phyloP scores from a whole-genome alignment of 2,329 filamentous ascomycete species.

The Rachicladosporium sp. region DNA sequence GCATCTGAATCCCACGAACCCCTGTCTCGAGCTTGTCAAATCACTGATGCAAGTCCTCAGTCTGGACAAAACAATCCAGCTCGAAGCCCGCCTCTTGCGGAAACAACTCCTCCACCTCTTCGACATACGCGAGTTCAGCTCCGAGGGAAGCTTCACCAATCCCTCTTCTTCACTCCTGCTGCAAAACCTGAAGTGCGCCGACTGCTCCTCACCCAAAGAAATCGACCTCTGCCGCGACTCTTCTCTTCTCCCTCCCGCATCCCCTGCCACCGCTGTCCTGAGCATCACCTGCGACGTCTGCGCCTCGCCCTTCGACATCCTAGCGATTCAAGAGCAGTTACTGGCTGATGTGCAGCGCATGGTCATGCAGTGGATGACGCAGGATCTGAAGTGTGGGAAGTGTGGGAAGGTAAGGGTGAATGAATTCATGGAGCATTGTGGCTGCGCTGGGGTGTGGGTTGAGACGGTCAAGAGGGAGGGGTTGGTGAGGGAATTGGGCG shows the following conservation, averaged over 20 bases:
- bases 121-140: slow-evolving; percentile 86
- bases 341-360: slow-evolving; percentile 63
- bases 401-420: slow-evolving; percentile 58
- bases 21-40: slow-evolving; percentile 84
- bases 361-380: slow-evolving; percentile 69
- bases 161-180: slow-evolving; percentile 66
- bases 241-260: slow-evolving; percentile 49
- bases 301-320: slow-evolving; percentile 59
- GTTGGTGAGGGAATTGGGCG: slow-evolving; percentile 50
- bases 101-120: slow-evolving; percentile 84
- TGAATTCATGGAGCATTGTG: slow-evolving; percentile 94
- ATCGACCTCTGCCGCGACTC: slow-evolving; percentile 87
- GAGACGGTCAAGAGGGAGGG: slow-evolving; percentile 57
- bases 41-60: slow-evolving; percentile 82
- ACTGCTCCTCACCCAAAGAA: slow-evolving; percentile 79
- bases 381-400: slow-evolving; percentile 80
- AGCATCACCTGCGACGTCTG: slow-evolving; percentile 55
- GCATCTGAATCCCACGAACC: slow-evolving; percentile 52
- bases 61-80: slow-evolving; percentile 77
- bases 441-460: slow-evolving; percentile 77
- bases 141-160: slow-evolving; percentile 77
- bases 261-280: slow-evolving; percentile 6
- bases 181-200: slow-evolving; percentile 68
- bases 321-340: slow-evolving; percentile 72
- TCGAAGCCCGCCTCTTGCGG: slow-evolving; percentile 76